Base-by-base conservation (phyloP, 2,329 filamentous ascomycete species). In the Colletotrichum costaricense region DNA sequence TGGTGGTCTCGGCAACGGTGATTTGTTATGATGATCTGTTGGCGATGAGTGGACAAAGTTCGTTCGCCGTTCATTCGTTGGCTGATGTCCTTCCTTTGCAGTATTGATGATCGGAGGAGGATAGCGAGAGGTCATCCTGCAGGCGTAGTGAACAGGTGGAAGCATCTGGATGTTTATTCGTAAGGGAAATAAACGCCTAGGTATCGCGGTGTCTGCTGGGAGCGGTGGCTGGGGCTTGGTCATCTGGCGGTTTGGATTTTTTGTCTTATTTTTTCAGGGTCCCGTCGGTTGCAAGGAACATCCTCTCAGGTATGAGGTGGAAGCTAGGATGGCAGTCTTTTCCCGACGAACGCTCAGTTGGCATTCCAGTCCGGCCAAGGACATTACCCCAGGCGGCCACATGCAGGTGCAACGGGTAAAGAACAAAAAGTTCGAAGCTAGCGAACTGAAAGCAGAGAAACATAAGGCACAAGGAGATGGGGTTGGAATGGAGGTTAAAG, bases 11-110 rank as follows among this genome's bases (percentile, higher is more conserved):
- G 60, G 70, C 67, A 73, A 71, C 68, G 22, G 24, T 22, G 49
- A 62, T 73, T 72, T 75, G 65, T 75, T 75, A 49, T 75, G 74
- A 65, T 33, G 65, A 74, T 74, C 68, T 52, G 59, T 26, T 52
- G 56, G 49, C 52, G 38, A 46, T 58, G 70, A 65, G 42, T 70
- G 70, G 70, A 5, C 24, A 19, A 35, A 38, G 54, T 12, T 49
- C 28, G 49, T 70, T 55, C 66, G 71, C 52, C 67, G 33, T 62
- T 19, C 68, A 52, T 12, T 30, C 6, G 70, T 73, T 70, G 71
- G 71, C 14, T 46, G 16, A 59, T n/a, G 14, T 38, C 26, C 56
- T 42, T 64, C 66, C 28, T 33, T 33, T 33, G 8, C 33, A 33
- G 33, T 33, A 11, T 19, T 28, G 33, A 35, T 6, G 11, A 30